Conservation (phyloP, 2,329 filamentous ascomycete species). For the Beauveria sp. region DNA sequence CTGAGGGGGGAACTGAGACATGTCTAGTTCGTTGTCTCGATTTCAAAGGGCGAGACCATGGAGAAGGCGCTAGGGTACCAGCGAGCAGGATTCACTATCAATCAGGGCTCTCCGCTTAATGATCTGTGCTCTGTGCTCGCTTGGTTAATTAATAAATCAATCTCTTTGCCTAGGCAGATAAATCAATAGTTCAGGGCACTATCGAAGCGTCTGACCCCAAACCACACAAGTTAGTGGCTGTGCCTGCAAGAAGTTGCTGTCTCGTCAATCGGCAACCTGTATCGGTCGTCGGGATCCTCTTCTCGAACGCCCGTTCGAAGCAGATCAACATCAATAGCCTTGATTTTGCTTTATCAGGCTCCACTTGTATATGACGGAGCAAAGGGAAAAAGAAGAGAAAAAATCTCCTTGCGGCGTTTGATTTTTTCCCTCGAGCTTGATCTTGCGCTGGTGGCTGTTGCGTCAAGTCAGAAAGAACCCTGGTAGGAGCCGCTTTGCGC, state of each 20-base stretch:
- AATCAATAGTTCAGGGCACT: neutral
- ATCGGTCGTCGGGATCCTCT: no score
- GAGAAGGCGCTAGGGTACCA: neutral
- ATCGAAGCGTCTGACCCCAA: neutral
- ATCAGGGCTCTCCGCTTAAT: neutral
- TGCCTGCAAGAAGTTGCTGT: neutral
- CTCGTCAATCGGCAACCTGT: no score
- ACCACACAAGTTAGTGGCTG: neutral
- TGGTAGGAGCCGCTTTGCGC: neutral
- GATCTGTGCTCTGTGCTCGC: no score
- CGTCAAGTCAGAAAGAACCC: neutral
- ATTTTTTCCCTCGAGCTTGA: neutral
- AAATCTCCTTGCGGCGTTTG: neutral
- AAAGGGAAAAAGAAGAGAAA: neutral
- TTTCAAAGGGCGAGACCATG: neutral
- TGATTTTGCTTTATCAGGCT: no score
- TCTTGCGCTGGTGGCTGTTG: constrained; percentile 7
- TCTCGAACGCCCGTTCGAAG: no score
- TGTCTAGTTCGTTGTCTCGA: no score
- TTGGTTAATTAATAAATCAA: neutral
- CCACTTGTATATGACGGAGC: neutral
- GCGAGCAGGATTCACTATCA: neutral
- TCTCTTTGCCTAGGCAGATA: no score
- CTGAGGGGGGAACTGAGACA: no score
- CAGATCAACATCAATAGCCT: no score